These are phyloP conservation scores for Perkinsus marinus DNA, from an alignment of 169 alveolate species.

Conservation along the genomic window DNA sequence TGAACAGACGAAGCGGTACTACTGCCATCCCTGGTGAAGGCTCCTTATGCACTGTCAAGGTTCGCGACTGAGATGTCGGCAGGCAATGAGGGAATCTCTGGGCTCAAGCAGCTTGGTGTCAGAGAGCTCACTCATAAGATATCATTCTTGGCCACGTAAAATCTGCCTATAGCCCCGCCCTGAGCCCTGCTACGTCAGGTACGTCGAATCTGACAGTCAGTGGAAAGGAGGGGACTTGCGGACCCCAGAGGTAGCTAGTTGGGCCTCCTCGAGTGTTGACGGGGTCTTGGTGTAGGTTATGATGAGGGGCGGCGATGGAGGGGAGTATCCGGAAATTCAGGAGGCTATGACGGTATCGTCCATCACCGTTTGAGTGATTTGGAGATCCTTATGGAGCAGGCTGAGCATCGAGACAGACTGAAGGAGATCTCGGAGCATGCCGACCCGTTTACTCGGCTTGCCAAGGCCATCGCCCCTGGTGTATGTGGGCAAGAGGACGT, in stretches of 20 bases:
- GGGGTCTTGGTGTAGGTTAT: not conserved
- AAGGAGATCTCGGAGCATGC: not conserved
- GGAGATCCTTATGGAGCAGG: not conserved
- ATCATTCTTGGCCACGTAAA: slow-evolving; percentile 67
- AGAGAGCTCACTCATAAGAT: slow-evolving; percentile 79
- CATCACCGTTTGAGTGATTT: too few relatives aligned
- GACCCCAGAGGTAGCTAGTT: not conserved
- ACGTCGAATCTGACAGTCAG: not conserved
- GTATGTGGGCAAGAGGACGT: slow-evolving; percentile 55
- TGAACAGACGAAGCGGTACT: not conserved
- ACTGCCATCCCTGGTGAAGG: not conserved
- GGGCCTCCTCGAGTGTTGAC: not conserved
- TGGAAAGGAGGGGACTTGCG: not conserved
- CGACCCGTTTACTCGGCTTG: not conserved
- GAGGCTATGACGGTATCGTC: not conserved
- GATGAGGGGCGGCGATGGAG: not conserved
- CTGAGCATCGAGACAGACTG: not conserved
- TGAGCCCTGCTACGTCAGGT: not conserved
- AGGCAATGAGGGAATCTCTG: slow-evolving; percentile 59
- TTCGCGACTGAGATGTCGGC: not conserved
- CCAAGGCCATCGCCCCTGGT: not conserved
- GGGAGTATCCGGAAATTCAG: not conserved
- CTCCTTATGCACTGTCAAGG: not conserved
- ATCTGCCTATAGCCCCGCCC: not conserved
- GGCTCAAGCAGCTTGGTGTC: slow-evolving; percentile 83